Percentiles rank a stretch among this genome's conserved stretches.
phyloP scores from a whole-genome alignment of 1,284 basidiomycete genomes.

The Athelia sp. region DNA sequence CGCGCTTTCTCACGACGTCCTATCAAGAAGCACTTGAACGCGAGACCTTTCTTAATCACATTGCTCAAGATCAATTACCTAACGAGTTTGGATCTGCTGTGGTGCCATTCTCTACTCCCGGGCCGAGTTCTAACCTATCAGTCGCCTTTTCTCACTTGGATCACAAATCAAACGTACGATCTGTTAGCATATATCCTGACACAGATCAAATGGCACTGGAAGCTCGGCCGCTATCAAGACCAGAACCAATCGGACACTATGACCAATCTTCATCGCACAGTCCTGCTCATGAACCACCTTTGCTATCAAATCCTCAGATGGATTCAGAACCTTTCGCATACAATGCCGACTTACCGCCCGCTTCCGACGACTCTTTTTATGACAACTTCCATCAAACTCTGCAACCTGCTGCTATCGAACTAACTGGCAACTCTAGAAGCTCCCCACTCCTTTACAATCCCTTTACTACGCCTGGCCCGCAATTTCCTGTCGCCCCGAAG shows the following conservation, averaged over 20 bases:
- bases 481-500: constrained; percentile 13
- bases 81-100: no score
- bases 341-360: background rate
- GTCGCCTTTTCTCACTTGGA: constrained; percentile 4
- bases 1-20: no score
- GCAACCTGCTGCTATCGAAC: background rate
- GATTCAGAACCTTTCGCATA: background rate
- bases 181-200: background rate
- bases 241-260: background rate
- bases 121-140: constrained; percentile 21
- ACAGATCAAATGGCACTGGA: background rate
- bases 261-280: background rate
- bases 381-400: constrained; percentile 12
- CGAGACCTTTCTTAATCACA: no score
- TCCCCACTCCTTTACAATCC: constrained; percentile 10
- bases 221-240: constrained; percentile 3
- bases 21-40: no score
- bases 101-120: constrained; percentile 32
- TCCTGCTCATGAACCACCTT: background rate
- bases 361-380: constrained; percentile 2
- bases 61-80: no score
- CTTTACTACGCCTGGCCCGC: constrained; percentile 34
- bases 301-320: background rate
- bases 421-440: background rate
- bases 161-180: background rate